These are phyloP conservation scores for Cercospora sojina DNA, from an alignment of 2,329 filamentous ascomycete genomes.

Conservation along the genomic window DNA sequence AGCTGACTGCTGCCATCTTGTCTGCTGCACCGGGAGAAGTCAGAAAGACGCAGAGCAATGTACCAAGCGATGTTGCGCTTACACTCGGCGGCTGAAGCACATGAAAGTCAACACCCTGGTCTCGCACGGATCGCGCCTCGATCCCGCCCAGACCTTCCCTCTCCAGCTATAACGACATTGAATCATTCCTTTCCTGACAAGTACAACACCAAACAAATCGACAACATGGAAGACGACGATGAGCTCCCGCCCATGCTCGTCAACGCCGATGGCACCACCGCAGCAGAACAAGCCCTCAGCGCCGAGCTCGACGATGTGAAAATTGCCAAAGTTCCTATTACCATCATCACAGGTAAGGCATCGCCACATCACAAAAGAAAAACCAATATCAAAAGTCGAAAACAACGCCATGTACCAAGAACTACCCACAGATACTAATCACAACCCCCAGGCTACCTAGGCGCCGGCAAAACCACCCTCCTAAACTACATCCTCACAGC, in stretches of 20 bases:
- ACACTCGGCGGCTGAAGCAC: conserved; percentile 6
- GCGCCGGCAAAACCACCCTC: conserved; percentile 91
- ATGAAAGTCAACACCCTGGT: conserved; percentile 1
- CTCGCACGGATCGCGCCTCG: neutral
- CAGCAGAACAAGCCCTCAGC: conserved; percentile 30
- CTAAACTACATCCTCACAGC: conserved; percentile 95
- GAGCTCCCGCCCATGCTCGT: conserved; percentile 65
- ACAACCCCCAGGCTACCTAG: conserved; percentile 71
- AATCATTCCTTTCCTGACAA: neutral
- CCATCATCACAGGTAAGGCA: conserved; percentile 71
- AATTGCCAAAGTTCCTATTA: conserved; percentile 72
- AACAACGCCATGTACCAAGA: too few species aligned
- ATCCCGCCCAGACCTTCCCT: neutral
- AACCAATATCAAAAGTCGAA: too few species aligned
- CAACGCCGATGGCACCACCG: conserved; percentile 42
- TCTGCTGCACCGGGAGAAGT: neutral
- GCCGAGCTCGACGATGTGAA: conserved; percentile 51
- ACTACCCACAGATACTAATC: too few species aligned
- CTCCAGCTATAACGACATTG: neutral
- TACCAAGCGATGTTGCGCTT: neutral
- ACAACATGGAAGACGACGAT: conserved; percentile 60
- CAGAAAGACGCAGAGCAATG: neutral
- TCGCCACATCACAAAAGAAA: neutral
- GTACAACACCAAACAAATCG: neutral
- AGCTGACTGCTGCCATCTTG: conserved; percentile 40